Base-by-base conservation (phyloP, 805 yeast genomes). In the Starmera pachycereana region DNA sequence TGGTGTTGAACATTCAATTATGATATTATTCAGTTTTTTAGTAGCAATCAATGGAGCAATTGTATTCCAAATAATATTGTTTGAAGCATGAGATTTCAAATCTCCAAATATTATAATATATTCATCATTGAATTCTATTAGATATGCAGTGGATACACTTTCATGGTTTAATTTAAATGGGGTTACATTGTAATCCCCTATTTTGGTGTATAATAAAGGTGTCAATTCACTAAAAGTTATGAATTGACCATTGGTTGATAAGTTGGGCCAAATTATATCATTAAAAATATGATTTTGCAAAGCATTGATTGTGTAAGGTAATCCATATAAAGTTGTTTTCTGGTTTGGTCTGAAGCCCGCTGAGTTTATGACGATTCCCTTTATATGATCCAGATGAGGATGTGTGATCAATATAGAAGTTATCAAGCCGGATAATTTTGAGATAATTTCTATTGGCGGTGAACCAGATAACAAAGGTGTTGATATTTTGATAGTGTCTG, bases 331-430 rank as follows among this genome's bases (percentile, higher is more conserved):
- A 4, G 51, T 49, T 50, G 73, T 79, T 2, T 60, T 57, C 6
- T 52, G 46, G 11, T 46, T 39, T 14, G 44, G 37, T 9, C 54
- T 43, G 46, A 73, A 68, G 12, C 70, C 66, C 0, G 95, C 85
- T 3, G 89, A 74, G 53, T 87, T 87, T 39, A 88, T 60, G 0
- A 80, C 74, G 37, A 88, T 53, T 0, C 81, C 84, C 9, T 72
- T 55, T 12, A 86, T 66, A 56, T 88, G 97, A 57, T 88, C 97
- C 38, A 88, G 54, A 58, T 88, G 97, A 0, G 90, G 75, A 58
- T 88, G 97, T 1, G 96, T 75, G 25, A 88, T 70, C 37, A 80
- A 62, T 46, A 70, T 75, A 29, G 62, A 62, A 8, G 61, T 53
- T 3, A 78, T 53, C 7, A 57, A 46, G 6, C 60, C 57, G 28